Evolutionary conservation across 140 eudicot genomes (phyloP), one percentile per base, ranked within the genome.

Genomic region (Oenanthe javanica): DNA sequence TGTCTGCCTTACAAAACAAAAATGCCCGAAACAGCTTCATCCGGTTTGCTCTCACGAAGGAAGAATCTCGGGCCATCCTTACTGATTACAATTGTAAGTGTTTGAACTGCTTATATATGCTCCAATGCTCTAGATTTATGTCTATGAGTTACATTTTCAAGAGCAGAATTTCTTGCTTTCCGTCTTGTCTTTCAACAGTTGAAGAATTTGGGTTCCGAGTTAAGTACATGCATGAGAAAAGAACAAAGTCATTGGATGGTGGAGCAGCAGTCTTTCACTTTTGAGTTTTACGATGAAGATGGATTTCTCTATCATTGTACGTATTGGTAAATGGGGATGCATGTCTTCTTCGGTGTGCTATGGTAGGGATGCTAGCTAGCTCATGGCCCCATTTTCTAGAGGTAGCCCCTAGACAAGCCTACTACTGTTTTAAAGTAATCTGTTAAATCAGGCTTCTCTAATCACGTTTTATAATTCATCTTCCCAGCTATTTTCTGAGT

Each of bases 281-380:
- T 87, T 52, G 90, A 79, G 86, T 74, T 70, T 31, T 79, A 87
- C 87, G 90, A 87, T 87, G 87, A 71, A 84, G 80, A 84, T 87
- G 90, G 69, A 83, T 79, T 38, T 82, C 87, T 84, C 84, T 79
- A 79, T 87, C 85, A 83, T 80, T 75, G 76, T 73, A 57, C 45
- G 43, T 36, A 42, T 72, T 9, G 43, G 43, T 40, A 3, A 40
- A 40, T 63, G 55, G 50, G 77, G 49, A 81, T 40, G 75, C 54
- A 51, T 46, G 80, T 74, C 64, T 79, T 67, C 83, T 66, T 82
- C 80, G 81, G 16, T 50, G 63, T 78, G 74, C 75, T 66, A 43
- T 63, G 83, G 83, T 82, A 64, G 85, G 88, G 84, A 82, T 49
- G 83, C 76, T 79, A 83, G 77, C 59, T 67, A 73, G 83, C 76